Percentiles rank a stretch among this genome's conserved stretches.
phyloP scores from a whole-genome alignment of 2,329 filamentous ascomycete species.

The Pseudogymnoascus sp. region DNA sequence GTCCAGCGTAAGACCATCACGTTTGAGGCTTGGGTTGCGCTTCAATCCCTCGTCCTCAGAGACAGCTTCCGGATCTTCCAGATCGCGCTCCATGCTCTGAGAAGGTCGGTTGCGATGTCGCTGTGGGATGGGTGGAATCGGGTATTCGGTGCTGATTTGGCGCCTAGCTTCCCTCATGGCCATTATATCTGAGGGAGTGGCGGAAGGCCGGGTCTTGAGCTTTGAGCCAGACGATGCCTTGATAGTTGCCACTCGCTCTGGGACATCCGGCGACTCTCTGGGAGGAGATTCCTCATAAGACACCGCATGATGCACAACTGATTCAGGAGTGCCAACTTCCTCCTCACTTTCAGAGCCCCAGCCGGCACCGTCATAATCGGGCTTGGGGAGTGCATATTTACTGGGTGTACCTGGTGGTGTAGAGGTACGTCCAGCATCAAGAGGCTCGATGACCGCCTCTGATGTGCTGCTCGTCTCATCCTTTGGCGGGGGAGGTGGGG shows the following conservation, averaged over 20 bases:
- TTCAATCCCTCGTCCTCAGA: slow-evolving; percentile 31
- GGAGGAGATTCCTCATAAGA: slow-evolving; percentile 26
- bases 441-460: not conserved
- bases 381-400: slow-evolving; percentile 41
- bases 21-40: slow-evolving; percentile 66
- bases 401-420: not conserved
- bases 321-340: slow-evolving; percentile 71
- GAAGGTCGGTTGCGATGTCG: slow-evolving; percentile 49
- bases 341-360: slow-evolving; percentile 50
- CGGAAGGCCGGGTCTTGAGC: slow-evolving; percentile 80
- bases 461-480: not conserved
- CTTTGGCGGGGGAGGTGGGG: slow-evolving; percentile 18
- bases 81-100: slow-evolving; percentile 33
- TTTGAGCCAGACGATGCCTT: slow-evolving; percentile 72
- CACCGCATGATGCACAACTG: slow-evolving; percentile 75
- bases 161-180: slow-evolving; percentile 81
- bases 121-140: slow-evolving; percentile 53
- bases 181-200: slow-evolving; percentile 74
- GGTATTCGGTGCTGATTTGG: slow-evolving; percentile 70
- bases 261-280: slow-evolving; percentile 52
- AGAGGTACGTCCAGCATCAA: slow-evolving; percentile 17
- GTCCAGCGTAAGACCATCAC: slow-evolving; percentile 72
- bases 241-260: slow-evolving; percentile 79
- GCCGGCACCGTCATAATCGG: slow-evolving; percentile 54
- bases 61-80: slow-evolving; percentile 21